Evolutionary conservation across 1,284 basidiomycete species (phyloP).

Genomic region (Afroboletus lepidellus): DNA sequence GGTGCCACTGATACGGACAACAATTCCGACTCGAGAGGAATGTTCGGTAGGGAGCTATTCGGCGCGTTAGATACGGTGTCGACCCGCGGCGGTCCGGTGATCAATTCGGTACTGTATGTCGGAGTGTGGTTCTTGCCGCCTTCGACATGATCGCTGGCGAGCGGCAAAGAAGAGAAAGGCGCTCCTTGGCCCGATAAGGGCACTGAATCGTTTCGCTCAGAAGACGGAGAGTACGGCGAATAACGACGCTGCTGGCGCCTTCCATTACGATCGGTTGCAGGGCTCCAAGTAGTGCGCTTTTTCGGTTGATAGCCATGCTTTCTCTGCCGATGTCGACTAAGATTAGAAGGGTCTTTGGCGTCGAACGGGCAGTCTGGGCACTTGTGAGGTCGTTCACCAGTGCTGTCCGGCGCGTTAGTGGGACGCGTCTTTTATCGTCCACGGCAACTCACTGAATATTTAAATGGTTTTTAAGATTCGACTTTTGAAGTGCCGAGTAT

Average conservation of each 20-base stretch:
- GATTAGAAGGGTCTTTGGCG: conserved; percentile 28
- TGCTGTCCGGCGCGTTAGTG: conserved; percentile 15
- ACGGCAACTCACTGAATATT: conserved; percentile 25
- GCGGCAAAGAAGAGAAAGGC: not conserved
- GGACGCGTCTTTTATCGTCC: not conserved
- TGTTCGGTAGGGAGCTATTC: too few relatives aligned
- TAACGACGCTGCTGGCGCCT: not conserved
- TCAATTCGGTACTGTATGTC: not conserved
- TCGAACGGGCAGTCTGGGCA: conserved; percentile 30
- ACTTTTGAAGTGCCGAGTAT: conserved; percentile 27
- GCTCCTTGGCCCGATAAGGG: not conserved
- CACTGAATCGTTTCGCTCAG: not conserved
- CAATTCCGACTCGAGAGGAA: not conserved
- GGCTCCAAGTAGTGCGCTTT: not conserved
- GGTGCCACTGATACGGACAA: not conserved
- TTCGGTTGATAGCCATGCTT: not conserved
- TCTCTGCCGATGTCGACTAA: conserved; percentile 4
- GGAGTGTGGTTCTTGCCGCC: not conserved
- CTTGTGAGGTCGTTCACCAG: conserved; percentile 7
- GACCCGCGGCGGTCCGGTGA: not conserved
- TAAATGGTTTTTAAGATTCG: conserved; percentile 33
- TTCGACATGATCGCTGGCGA: too few relatives aligned
- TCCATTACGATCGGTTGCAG: not conserved
- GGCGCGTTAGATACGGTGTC: not conserved
- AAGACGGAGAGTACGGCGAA: not conserved